These are phyloP conservation scores for Serendipita sp. DNA, from an alignment of 768 basidiomycete genomes.

Conservation along the genomic window DNA sequence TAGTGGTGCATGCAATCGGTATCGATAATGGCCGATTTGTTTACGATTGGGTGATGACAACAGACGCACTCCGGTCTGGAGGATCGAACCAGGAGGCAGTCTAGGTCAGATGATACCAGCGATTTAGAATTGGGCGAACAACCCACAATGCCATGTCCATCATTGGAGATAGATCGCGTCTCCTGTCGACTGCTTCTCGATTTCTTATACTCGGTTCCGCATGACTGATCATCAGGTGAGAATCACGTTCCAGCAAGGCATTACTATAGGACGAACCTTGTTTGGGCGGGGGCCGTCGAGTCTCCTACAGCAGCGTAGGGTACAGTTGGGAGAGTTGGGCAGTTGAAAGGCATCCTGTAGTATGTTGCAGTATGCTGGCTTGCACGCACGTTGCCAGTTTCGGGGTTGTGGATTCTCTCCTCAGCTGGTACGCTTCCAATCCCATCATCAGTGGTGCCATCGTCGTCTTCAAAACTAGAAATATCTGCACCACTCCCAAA, in stretches of 20 bases:
- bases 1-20: background rate
- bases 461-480: conserved; percentile 4
- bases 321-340: background rate
- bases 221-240: too few species aligned
- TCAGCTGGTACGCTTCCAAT: background rate
- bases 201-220: too few species aligned
- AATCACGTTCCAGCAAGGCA: too few species aligned
- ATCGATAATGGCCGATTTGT: background rate
- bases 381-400: background rate
- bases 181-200: too few species aligned
- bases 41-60: background rate
- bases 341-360: background rate
- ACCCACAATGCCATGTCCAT: too few species aligned
- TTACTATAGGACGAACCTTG: too few species aligned
- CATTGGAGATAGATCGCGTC: too few species aligned
- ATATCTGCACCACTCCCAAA: background rate
- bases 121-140: too few species aligned
- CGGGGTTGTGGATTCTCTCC: background rate
- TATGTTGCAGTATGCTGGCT: background rate
- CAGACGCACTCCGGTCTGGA: background rate
- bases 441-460: background rate
- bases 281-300: background rate
- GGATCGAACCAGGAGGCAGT: too few species aligned
- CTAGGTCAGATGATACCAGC: too few species aligned
- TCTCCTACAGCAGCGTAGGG: background rate